phyloP scores from a whole-genome alignment of 129 eudicot genomes.

The Dittrichia graveolens region DNA sequence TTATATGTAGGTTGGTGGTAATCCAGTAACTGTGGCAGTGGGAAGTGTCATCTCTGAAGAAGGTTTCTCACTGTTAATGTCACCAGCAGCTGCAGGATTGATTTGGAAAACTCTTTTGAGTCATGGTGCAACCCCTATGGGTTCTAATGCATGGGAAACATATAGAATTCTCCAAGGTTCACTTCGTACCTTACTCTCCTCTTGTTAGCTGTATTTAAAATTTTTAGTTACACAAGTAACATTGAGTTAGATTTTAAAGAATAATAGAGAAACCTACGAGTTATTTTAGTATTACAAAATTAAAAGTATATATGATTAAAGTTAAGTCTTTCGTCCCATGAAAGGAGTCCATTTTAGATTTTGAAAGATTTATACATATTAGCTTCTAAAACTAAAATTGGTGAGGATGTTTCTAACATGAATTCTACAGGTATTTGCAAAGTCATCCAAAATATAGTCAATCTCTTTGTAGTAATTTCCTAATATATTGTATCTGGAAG shows the following conservation, averaged over 20 bases:
- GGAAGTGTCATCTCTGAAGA: constrained; percentile 74
- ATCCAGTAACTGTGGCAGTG: constrained; percentile 82
- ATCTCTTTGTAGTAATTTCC: no score
- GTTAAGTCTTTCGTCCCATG: background rate
- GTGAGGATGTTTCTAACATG: background rate
- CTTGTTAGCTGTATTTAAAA: background rate
- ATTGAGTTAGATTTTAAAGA: background rate
- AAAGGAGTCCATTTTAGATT: constrained; percentile 3
- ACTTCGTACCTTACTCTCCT: constrained; percentile 8
- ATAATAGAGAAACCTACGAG: background rate
- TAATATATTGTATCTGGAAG: background rate
- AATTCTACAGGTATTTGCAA: background rate
- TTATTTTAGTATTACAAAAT: background rate
- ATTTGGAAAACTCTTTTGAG: constrained; percentile 68
- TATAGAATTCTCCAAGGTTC: constrained; percentile 74
- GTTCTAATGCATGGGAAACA: constrained; percentile 76
- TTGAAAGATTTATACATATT: background rate
- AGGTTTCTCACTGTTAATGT: constrained; percentile 77
- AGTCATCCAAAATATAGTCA: background rate
- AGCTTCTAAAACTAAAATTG: background rate
- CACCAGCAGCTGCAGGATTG: constrained; percentile 66
- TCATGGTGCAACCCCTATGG: constrained; percentile 68
- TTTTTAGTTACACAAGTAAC: no score
- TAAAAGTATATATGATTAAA: background rate
- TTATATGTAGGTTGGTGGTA: constrained; percentile 67